Evolutionary conservation across 208 protist genomes (phyloP).

Genomic region (Leishmania braziliensis): DNA sequence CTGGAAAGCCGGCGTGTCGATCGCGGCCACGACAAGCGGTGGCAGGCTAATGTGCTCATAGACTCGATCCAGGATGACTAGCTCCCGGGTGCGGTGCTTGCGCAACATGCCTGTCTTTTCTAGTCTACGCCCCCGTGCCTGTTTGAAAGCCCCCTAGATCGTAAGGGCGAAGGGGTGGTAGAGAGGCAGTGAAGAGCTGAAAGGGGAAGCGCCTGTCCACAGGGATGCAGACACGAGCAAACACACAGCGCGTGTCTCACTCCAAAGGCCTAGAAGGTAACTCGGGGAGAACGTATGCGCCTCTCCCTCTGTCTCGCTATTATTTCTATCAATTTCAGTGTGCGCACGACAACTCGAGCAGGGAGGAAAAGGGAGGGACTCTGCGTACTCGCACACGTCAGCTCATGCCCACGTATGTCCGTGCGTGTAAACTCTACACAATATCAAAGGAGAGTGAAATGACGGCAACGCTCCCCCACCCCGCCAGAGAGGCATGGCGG

Average conservation of each 20-base stretch:
- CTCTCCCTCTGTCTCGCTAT: background rate
- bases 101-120: conserved; percentile 26
- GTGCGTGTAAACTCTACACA: background rate
- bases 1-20: conserved; percentile 97
- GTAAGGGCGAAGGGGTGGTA: background rate
- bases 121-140: background rate
- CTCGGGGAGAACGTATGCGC: background rate
- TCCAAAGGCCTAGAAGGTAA: background rate
- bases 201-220: background rate
- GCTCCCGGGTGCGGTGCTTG: conserved; percentile 41
- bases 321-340: background rate
- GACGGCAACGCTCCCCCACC: background rate
- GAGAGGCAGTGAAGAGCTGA: background rate
- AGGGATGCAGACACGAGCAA: background rate
- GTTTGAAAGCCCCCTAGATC: background rate
- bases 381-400: background rate
- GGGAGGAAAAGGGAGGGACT: background rate
- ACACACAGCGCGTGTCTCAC: background rate
- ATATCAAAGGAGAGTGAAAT: background rate
- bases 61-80: conserved; percentile 89
- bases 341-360: background rate
- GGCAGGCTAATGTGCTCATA: conserved; percentile 94
- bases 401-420: background rate
- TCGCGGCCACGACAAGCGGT: conserved; percentile 75
- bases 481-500: background rate